Base-by-base conservation (phyloP, 2,329 filamentous ascomycete species). In the Cladosporium sp. region DNA sequence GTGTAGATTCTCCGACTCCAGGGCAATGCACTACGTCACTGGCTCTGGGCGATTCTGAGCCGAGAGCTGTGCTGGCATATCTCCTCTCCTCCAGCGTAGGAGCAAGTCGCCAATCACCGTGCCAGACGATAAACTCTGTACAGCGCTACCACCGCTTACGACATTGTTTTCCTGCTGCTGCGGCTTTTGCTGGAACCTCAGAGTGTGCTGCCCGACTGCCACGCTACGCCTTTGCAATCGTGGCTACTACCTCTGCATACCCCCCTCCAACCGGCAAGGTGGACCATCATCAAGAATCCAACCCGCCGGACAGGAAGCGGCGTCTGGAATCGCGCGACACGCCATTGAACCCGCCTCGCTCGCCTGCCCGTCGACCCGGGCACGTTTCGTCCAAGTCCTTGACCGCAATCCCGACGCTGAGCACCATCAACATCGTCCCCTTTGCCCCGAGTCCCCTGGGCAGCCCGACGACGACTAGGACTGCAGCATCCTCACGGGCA, bases 341-440 rank as follows among this genome's bases (percentile, higher is more conserved):
- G 45, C 54, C 52, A 58, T 51, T 56, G 49, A 50, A 56, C 25
- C 45, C 55, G 45, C 40, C 60, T 39, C 59, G 61, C 61, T 64
- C 47, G 49, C 62, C 54, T 63, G 63, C 43, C 64, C 61, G 57
- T 54, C 65, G 40, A 63, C 63, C 25, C 59, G 69, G 51, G 67
- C 68, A 39, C 65, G 30, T 70, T 38, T 67, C 65, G 37, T 64
- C 67, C 62, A 79, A 79, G 68, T 76, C 73, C 12, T 69, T 70
- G 52, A 76, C 73, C 63, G 75, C 76, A 40, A 70, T 79, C 40
- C 77, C 77, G 57, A 78, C 77, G 5, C 70, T 79, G 50, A 78
- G 75, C 28, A 69, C 65, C 50, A 58, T 59, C 40, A 58, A 58
- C 40, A 55, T 51, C 55, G 50, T 39, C 51, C 59, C 51, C 37